These are phyloP conservation scores for Rhodotorula kratochvilovae DNA, from an alignment of 768 basidiomycete species.

Conservation along the genomic window DNA sequence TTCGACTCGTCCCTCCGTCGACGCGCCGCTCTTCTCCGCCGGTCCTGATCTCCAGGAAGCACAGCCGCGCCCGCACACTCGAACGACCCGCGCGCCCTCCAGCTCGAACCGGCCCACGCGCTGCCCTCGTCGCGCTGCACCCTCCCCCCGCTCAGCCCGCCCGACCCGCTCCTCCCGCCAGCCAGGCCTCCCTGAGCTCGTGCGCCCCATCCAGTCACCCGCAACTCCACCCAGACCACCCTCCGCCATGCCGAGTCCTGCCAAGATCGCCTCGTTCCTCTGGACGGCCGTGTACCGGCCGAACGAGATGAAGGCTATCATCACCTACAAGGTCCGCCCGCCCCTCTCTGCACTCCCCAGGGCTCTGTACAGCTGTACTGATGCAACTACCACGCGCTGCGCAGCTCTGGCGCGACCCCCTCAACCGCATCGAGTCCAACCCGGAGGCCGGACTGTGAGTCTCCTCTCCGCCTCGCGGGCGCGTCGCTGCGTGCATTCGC, in stretches of 20 bases:
- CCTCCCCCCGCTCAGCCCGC: background rate
- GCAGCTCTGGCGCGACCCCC: conserved; percentile 50
- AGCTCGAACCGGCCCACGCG: background rate
- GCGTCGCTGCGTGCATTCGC: background rate
- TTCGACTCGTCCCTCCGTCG: background rate
- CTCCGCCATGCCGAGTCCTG: background rate
- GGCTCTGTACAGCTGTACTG: background rate
- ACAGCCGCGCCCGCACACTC: background rate
- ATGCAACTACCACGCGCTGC: background rate
- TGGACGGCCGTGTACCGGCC: conserved; percentile 61
- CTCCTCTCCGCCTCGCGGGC: background rate
- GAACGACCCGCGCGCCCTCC: background rate
- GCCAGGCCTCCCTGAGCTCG: background rate
- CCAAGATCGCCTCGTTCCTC: background rate
- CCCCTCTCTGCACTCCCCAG: no score
- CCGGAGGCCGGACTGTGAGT: conserved; percentile 66
- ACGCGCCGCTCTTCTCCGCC: background rate
- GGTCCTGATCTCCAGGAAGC: background rate
- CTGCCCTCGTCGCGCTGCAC: no score
- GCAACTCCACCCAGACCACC: no score
- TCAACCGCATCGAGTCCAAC: conserved; percentile 66
- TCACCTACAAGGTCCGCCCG: conserved; percentile 64
- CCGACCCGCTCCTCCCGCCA: background rate
- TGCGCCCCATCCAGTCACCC: background rate
- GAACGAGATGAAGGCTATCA: conserved; percentile 70